phyloP scores from a whole-genome alignment of 768 basidiomycete genomes.

The Lactarius trivialis region DNA sequence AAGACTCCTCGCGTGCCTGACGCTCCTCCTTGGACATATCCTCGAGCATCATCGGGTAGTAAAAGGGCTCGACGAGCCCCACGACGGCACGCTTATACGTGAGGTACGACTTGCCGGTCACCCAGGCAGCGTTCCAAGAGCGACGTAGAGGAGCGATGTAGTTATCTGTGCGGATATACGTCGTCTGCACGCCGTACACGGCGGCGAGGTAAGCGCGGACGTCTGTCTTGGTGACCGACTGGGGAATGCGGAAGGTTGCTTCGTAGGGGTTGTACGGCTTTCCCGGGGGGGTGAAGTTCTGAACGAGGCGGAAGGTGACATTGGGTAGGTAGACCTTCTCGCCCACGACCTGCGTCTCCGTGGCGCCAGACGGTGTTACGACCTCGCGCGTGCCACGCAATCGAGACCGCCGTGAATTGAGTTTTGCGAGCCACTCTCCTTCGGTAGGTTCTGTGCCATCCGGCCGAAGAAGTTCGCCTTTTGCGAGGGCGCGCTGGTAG shows the following conservation, averaged over 20 bases:
- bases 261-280: slow-evolving; percentile 90
- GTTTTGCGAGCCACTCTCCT: slow-evolving; percentile 50
- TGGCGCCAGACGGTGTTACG: slow-evolving; percentile 35
- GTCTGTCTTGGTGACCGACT: slow-evolving; percentile 87
- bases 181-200: slow-evolving; percentile 83
- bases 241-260: slow-evolving; percentile 90
- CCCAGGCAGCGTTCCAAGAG: slow-evolving; percentile 24
- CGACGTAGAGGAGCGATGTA: slow-evolving; percentile 55
- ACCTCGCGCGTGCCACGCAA: slow-evolving; percentile 53
- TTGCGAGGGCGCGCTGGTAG: slow-evolving; percentile 52
- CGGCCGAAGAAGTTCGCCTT: slow-evolving; percentile 39
- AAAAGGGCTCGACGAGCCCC: slow-evolving; percentile 87
- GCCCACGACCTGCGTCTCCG: slow-evolving; percentile 56
- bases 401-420: slow-evolving; percentile 54
- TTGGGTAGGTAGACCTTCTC: slow-evolving; percentile 88
- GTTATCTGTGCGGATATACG: slow-evolving; percentile 94
- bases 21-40: slow-evolving; percentile 63
- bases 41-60: slow-evolving; percentile 77
- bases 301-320: slow-evolving; percentile 71
- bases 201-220: slow-evolving; percentile 77
- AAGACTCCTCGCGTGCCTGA: slow-evolving; percentile 48
- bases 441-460: slow-evolving; percentile 36
- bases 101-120: slow-evolving; percentile 33
- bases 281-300: slow-evolving; percentile 71
- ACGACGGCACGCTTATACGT: slow-evolving; percentile 91